Evolutionary conservation across 176 grass and related monocot genomes (phyloP).

Genomic region (Areca catechu): DNA sequence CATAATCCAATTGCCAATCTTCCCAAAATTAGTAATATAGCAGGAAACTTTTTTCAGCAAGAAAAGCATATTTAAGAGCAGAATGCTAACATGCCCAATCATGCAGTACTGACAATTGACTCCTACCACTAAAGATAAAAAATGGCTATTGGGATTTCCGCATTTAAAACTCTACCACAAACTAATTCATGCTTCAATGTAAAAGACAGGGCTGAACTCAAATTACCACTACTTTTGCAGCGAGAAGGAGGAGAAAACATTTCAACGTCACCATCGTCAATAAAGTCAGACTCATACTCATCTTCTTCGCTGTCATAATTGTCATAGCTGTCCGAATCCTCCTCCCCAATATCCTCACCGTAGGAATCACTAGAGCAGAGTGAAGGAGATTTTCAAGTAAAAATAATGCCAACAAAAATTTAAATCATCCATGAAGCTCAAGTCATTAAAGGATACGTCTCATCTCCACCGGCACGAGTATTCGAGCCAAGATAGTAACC

Average conservation of each 20-base stretch:
- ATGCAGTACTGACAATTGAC: too few species aligned
- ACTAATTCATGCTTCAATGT: too few species aligned
- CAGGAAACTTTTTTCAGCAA: too few species aligned
- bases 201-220: too few species aligned
- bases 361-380: conserved; percentile 39
- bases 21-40: too few species aligned
- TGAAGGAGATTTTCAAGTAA: conserved; percentile 24
- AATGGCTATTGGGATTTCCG: too few species aligned
- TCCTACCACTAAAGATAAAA: too few species aligned
- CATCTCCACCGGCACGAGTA: conserved; percentile 15
- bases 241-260: conserved; percentile 22
- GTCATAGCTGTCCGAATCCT: conserved; percentile 40
- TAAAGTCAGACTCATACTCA: conserved; percentile 74
- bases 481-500: conserved; percentile 44
- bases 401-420: neutral
- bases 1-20: too few species aligned
- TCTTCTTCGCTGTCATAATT: conserved; percentile 37
- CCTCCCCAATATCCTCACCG: conserved; percentile 53
- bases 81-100: too few species aligned
- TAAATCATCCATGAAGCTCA: neutral
- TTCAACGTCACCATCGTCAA: conserved; percentile 62
- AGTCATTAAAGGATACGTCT: conserved; percentile 53
- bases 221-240: conserved; percentile 64
- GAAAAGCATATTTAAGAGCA: too few species aligned
- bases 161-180: too few species aligned